Evolutionary conservation across 1,139 yeast species (phyloP), one percentile per base, ranked within the genome.

Genomic region (Yamadazyma siamensis): DNA sequence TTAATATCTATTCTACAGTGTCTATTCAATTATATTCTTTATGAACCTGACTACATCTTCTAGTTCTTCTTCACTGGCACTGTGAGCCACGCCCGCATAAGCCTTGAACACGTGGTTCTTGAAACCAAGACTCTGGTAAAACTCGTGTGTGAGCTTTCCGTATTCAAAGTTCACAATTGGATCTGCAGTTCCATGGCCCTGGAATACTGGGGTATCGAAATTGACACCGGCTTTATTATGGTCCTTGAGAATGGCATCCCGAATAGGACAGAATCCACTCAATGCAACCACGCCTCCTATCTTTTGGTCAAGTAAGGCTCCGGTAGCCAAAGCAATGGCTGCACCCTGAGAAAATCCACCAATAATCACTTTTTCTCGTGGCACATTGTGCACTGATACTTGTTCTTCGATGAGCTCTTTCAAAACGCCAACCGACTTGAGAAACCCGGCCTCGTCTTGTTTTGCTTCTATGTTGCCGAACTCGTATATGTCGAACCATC

Each of bases 281-380:
- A 89, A 61, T 0, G 82, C 78, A 12, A 85, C 59, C 26, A 82
- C 69, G 2, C 96, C 98, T 10, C 86, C 98, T 15, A 89, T 61
- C 46, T 80, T 82, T 33, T 61, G 52, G 15, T 81, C 78, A 25
- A 72, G 55, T 23, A 55, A 41, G 1, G 68, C 41, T n/a, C 52
- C 43, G 7, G 67, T 52, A 2, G 88, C 89, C 36, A 85, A 61
- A 1, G 94, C 61, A 9, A 89, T 44, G 1, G 95, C 91, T 29
- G 88, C 95, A 36, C 98, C 98, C 59, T 91, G 98, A 6, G 94
- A 81, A 52, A 91, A 91, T 1, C 98, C 98, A 21, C 97, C 97
- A 39, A 91, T 64, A 11, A 91, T 67, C 30, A 91, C 82, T 32
- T 81, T 74, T 22, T 82, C 79, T 0, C 88, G 61, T 2, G 80